Percentiles rank a stretch among this genome's conserved stretches.
Evolutionary conservation across 805 yeast genomes (phyloP).

Genomic region (Spathaspora passalidarum): DNA sequence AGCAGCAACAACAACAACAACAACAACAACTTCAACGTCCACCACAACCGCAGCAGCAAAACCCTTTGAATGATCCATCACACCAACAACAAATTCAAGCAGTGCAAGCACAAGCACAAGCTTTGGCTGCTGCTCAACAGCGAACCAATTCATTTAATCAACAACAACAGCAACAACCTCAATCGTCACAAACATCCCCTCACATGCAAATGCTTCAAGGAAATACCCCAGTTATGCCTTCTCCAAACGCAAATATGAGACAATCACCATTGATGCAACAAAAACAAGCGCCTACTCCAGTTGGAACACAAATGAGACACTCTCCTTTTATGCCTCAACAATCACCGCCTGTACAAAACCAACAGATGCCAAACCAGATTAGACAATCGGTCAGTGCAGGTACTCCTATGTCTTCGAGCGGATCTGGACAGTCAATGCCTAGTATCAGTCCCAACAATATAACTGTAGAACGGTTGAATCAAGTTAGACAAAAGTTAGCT

Average conservation of each 20-base stretch:
- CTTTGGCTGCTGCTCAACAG: conserved; percentile 5
- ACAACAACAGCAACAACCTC: conserved; percentile 10
- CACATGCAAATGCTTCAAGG: conserved; percentile 1
- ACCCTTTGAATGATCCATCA: conserved; percentile 12
- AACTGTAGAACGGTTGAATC: conserved; percentile 39
- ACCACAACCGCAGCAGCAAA: conserved; percentile 18
- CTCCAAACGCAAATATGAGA: conserved; percentile 4
- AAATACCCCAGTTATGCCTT: conserved; percentile 7
- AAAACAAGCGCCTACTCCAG: conserved; percentile 5
- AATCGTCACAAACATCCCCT: conserved; percentile 6
- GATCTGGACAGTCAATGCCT: conserved; percentile 8
- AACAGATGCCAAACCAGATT: not conserved
- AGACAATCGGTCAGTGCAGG: not conserved
- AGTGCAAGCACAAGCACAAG: conserved; percentile 21
- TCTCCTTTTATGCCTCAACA: conserved; percentile 8
- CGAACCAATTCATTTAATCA: conserved; percentile 2
- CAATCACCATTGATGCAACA: conserved; percentile 8
- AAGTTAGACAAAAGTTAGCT: conserved; percentile 44
- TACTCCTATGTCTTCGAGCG: not conserved
- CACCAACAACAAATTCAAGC: conserved; percentile 23
- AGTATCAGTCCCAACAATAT: conserved; percentile 18
- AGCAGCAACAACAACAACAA: conserved; percentile 21
- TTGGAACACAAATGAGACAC: conserved; percentile 4
- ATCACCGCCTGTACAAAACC: conserved; percentile 3
- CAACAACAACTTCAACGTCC: conserved; percentile 19